Evolutionary conservation across 441 rosid genomes (phyloP), one percentile per base, ranked within the genome.

Genomic region (Bocquillonia castaneifolia): DNA sequence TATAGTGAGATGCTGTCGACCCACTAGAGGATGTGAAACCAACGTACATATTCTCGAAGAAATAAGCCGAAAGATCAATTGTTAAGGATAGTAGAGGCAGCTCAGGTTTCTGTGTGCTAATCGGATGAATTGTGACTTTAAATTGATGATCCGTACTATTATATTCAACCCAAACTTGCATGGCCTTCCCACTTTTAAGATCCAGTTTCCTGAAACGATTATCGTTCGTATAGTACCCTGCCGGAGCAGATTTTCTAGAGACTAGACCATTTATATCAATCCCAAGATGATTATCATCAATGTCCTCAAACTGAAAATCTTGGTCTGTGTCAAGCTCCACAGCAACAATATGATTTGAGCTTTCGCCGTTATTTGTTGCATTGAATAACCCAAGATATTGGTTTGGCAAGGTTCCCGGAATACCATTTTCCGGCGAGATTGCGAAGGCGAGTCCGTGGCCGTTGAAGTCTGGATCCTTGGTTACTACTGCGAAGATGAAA

Each of bases 401-500:
- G 51, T 85, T 84, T 0, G 90, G 84, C 28, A 80, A 78, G 66
- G 90, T 77, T 0, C 76, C 76, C 6, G 40, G 23, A 9, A 64
- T 64, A 64, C 76, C 77, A 58, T 74, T 77, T 17, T 79, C 50
- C 14, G 87, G 77, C 12, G 90, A 77, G 63, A 90, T 72, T 25
- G 83, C 68, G 64, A 90, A 86, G 59, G 85, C 90, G 32, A 90
- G 45, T 31, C 97, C 97, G 53, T 87, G 95, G 53, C 97, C 95
- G 20, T 88, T 87, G 15, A 87, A 86, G 15, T 50, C 53, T 2
- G 82, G 70, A 31, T 79, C 82, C 77, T 83, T 81, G 17, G 92
- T 82, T 10, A 79, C 81, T 39, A 84, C 76, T 9, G 87, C 87
- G 23, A 90, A 83, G 60, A 80, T 87, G 72, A 91, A 91, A 9